Conservation (phyloP, 2,329 filamentous ascomycete species). For the Aspergillus awamori region DNA sequence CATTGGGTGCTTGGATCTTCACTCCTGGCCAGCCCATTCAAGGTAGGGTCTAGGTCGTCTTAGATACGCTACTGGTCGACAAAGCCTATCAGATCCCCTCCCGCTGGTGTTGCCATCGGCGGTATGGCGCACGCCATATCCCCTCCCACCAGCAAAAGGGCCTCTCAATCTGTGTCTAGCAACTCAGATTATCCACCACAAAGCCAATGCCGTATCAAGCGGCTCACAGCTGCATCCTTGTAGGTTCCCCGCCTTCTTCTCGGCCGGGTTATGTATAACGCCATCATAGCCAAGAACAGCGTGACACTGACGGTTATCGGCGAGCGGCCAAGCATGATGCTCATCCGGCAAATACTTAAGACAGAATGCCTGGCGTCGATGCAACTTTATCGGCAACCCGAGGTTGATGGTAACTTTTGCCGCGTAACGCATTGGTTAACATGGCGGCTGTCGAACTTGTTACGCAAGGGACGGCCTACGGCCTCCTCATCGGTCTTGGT, state of each 20-base stretch:
- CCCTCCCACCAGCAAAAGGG: too few species aligned
- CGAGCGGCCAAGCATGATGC: neutral
- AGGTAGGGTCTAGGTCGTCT: too few species aligned
- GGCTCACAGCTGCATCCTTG: too few species aligned
- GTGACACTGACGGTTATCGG: neutral
- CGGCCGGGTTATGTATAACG: constrained; percentile 9
- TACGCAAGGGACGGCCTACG: constrained; percentile 44
- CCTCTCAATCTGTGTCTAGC: too few species aligned
- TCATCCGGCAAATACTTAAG: neutral
- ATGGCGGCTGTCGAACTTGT: constrained; percentile 22
- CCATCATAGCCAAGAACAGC: constrained; percentile 5
- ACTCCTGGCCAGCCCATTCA: too few species aligned
- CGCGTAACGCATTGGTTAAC: neutral
- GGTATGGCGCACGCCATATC: too few species aligned
- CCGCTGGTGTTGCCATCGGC: too few species aligned
- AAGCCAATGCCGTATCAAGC: too few species aligned
- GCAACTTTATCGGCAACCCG: neutral
- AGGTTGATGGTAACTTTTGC: neutral
- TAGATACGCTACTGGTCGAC: too few species aligned
- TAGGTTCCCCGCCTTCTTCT: neutral
- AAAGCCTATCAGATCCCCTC: too few species aligned
- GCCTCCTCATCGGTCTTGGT: constrained; percentile 53
- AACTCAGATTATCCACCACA: too few species aligned
- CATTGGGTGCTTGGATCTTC: too few species aligned
- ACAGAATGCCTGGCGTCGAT: neutral